These are phyloP conservation scores for Coccinonectria pachysandricola DNA, from an alignment of 2,329 filamentous ascomycete genomes.

Conservation along the genomic window DNA sequence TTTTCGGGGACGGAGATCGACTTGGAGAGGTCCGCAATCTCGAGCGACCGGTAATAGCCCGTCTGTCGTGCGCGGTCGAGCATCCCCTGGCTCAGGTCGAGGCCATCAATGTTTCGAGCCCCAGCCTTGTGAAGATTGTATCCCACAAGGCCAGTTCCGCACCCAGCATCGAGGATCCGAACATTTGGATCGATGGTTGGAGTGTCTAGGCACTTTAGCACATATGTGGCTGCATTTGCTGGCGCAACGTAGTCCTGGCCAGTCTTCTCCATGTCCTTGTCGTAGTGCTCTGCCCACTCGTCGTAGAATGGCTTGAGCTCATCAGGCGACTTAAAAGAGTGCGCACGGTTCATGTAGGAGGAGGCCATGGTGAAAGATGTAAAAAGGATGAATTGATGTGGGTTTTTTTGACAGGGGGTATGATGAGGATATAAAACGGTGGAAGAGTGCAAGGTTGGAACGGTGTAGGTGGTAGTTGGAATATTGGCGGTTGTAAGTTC, in stretches of 20 bases:
- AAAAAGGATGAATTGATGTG: too few species aligned
- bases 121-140: constrained; percentile 33
- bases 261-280: constrained; percentile 23
- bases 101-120: constrained; percentile 37
- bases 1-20: constrained; percentile 28
- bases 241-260: constrained; percentile 34
- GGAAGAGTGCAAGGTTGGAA: neutral
- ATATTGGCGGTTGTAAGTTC: too few species aligned
- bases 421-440: too few species aligned
- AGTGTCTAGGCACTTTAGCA: constrained; percentile 21
- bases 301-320: constrained; percentile 24
- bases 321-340: constrained; percentile 16
- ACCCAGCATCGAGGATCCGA: constrained; percentile 43
- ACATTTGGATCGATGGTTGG: constrained; percentile 13
- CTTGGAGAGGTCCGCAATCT: constrained; percentile 35
- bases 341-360: constrained; percentile 20
- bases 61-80: constrained; percentile 38
- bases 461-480: neutral
- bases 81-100: constrained; percentile 44
- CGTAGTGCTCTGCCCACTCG: constrained; percentile 26
- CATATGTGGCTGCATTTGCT: constrained; percentile 23
- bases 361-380: constrained; percentile 8
- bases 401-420: too few species aligned
- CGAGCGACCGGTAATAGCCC: constrained; percentile 35
- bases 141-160: constrained; percentile 44